phyloP scores from a whole-genome alignment of 192 early-diverging fungal species.

The Backusella australiensis region DNA sequence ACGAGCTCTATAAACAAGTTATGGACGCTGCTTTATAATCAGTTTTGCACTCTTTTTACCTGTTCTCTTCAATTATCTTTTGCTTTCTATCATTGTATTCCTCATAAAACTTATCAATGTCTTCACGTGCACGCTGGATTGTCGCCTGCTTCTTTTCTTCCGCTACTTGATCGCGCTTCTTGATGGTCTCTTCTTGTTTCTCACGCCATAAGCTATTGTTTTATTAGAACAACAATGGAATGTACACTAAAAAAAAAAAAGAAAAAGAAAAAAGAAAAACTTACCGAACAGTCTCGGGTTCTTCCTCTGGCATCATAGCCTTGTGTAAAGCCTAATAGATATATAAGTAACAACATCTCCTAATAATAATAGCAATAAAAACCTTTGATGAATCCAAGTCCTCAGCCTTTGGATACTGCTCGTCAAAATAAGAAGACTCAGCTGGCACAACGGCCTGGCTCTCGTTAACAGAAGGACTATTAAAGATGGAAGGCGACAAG shows the following conservation, averaged over 20 bases:
- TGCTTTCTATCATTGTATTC: slow-evolving; percentile 79
- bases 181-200: slow-evolving; percentile 55
- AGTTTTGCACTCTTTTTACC: slow-evolving; percentile 31
- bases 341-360: not conserved
- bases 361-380: too few relatives aligned
- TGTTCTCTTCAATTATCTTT: slow-evolving; percentile 62
- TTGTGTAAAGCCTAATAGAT: slow-evolving; percentile 26
- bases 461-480: not conserved
- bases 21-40: not conserved
- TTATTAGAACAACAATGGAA: not conserved
- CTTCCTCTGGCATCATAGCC: slow-evolving; percentile 36
- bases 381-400: slow-evolving; percentile 37
- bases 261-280: slow-evolving; percentile 3
- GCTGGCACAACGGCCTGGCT: not conserved
- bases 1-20: slow-evolving; percentile 7
- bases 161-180: slow-evolving; percentile 56
- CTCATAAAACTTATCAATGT: slow-evolving; percentile 77
- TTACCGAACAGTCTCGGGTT: slow-evolving; percentile 40
- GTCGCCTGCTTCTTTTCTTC: slow-evolving; percentile 55
- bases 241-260: not conserved
- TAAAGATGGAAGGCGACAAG: slow-evolving; percentile 8
- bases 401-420: slow-evolving; percentile 32
- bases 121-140: slow-evolving; percentile 56
- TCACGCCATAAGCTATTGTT: slow-evolving; percentile 55
- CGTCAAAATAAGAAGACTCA: slow-evolving; percentile 29